Evolutionary conservation across 331 rosid genomes (phyloP), one percentile per base, ranked within the genome.

Genomic region (Cydonia oblonga): DNA sequence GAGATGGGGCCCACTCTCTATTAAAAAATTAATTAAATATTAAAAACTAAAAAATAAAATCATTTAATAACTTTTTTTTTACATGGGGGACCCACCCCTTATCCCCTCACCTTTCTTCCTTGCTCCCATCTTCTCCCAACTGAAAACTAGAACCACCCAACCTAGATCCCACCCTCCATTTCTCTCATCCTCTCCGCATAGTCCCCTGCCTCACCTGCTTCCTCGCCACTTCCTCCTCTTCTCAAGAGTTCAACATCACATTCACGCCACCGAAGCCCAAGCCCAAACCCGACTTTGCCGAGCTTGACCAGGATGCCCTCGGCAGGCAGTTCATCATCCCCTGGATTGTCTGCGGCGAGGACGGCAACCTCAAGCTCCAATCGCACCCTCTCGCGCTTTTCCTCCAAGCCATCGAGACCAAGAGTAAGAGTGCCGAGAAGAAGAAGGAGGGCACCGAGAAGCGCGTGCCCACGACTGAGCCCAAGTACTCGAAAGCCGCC

Each of bases 341-440:
- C 1, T 91, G 98, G 98, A 87, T 91, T 25, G 89, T 89, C 72
- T 92, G 97, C 5, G 96, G 92, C 26, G 92, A 89, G 57, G 97
- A 91, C 64, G 97, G 96, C 8, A 84, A 81, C 42, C 92, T 91
- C 71, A 86, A 69, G 81, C 86, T 91, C 20, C 88, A 86, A 22
- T 62, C 83, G 3, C 96, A 89, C 12, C 92, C 96, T 54, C 92
- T 92, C 5, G 78, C 80, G 12, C 85, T 57, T 63, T 70, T 87
- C 38, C 79, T 91, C 42, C 85, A 80, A 4, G 81, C 86, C 63
- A 83, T 85, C 62, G 78, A 72, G 30, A 75, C 88, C 59, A 85
- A 87, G 70, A 82, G 79, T 33, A 85, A 80, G 59, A 61, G 57
- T n/a, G 22, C 84, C 30, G 59, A 71, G 52, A 79, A 80, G 58